These are phyloP conservation scores for Rhinocladiella mackenziei DNA, from an alignment of 2,329 filamentous ascomycete species.

Conservation along the genomic window DNA sequence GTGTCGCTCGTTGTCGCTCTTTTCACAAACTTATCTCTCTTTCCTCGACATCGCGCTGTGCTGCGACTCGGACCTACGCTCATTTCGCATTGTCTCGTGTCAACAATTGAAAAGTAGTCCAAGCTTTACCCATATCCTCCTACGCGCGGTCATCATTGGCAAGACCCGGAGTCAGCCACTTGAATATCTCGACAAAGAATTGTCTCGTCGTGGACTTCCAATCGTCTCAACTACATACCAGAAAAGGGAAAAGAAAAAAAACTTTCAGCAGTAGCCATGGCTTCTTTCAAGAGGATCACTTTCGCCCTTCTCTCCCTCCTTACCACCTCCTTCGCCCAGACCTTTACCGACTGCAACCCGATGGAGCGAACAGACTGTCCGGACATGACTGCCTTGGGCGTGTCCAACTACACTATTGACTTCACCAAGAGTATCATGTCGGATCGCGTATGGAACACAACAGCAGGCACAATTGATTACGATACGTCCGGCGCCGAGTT, in stretches of 20 bases:
- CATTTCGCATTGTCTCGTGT: slow-evolving; percentile 8
- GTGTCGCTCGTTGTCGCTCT: slow-evolving; percentile 20
- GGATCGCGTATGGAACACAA: slow-evolving; percentile 63
- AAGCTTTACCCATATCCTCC: slow-evolving; percentile 13
- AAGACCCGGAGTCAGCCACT: slow-evolving; percentile 18
- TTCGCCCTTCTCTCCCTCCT: slow-evolving; percentile 38
- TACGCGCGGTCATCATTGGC: slow-evolving; percentile 12
- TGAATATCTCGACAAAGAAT: slow-evolving; percentile 9
- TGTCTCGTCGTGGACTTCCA: slow-evolving; percentile 6
- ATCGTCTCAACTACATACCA: neutral
- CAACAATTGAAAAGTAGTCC: slow-evolving; percentile 14
- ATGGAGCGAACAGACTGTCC: slow-evolving; percentile 64
- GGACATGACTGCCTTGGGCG: slow-evolving; percentile 66
- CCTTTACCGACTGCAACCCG: slow-evolving; percentile 73
- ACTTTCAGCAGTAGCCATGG: neutral
- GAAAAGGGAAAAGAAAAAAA: neutral
- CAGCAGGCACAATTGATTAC: slow-evolving; percentile 62
- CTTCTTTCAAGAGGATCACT: slow-evolving; percentile 3
- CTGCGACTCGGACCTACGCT: slow-evolving; percentile 18
- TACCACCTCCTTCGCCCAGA: slow-evolving; percentile 62
- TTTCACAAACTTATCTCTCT: slow-evolving; percentile 12
- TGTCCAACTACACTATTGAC: slow-evolving; percentile 47
- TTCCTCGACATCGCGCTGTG: slow-evolving; percentile 22
- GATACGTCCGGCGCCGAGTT: slow-evolving; percentile 64
- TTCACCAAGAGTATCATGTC: slow-evolving; percentile 54